Evolutionary conservation across 176 grass and related monocot genomes (phyloP).

Genomic region (Elaeis guineensis): DNA sequence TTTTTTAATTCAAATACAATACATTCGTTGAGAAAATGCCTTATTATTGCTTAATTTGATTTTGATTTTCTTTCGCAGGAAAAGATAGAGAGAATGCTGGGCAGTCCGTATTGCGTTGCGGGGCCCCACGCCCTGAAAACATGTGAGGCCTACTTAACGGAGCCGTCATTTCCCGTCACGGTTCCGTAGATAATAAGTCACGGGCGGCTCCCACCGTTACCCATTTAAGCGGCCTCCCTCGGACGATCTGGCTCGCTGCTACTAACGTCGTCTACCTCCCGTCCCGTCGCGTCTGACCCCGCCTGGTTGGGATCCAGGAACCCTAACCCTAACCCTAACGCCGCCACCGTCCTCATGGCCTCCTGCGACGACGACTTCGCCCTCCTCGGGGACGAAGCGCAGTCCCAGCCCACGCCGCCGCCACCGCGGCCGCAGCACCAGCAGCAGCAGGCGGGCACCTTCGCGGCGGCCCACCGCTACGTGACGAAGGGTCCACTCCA

Average conservation of each 20-base stretch:
- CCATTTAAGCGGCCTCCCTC: background rate
- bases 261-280: slow-evolving; percentile 30
- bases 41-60: too few species aligned
- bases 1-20: too few species aligned
- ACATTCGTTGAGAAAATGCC: too few species aligned
- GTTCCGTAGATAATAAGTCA: slow-evolving; percentile 1
- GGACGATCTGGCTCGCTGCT: background rate
- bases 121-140: background rate
- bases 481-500: slow-evolving; percentile 3
- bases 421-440: slow-evolving; percentile 11
- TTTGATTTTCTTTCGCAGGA: too few species aligned
- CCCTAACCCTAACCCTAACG: slow-evolving; percentile 21
- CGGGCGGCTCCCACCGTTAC: slow-evolving; percentile 1
- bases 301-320: background rate
- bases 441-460: slow-evolving; percentile 12
- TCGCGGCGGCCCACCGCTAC: slow-evolving; percentile 22
- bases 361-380: slow-evolving; percentile 79
- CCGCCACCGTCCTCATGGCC: slow-evolving; percentile 46
- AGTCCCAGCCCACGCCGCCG: slow-evolving; percentile 12
- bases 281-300: slow-evolving; percentile 12
- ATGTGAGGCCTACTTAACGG: background rate
- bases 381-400: slow-evolving; percentile 57
- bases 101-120: background rate
- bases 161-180: slow-evolving; percentile 14
- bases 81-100: background rate